Evolutionary conservation across 1,284 basidiomycete species (phyloP).

Genomic region (Naganishia cerealis): DNA sequence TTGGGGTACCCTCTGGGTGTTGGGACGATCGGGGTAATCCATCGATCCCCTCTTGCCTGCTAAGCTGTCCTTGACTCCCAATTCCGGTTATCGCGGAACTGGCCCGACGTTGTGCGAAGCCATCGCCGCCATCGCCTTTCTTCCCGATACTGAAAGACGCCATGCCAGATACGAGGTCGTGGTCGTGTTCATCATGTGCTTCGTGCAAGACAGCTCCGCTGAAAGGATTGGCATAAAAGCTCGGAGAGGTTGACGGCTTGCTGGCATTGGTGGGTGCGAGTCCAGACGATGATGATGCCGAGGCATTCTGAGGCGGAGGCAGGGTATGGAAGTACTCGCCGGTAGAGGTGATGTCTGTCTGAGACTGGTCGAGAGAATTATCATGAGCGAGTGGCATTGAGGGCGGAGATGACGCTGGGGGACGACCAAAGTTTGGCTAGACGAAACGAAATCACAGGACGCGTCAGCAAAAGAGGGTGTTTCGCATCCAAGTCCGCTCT

Average conservation of each 20-base stretch:
- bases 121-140: background rate
- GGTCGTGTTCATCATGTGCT: slow-evolving; percentile 27
- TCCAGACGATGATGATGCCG: slow-evolving; percentile 1
- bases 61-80: background rate
- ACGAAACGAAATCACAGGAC: background rate
- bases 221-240: slow-evolving; percentile 23
- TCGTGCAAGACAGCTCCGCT: slow-evolving; percentile 24
- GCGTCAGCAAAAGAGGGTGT: background rate
- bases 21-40: background rate
- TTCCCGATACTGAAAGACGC: slow-evolving; percentile 19
- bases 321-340: slow-evolving; percentile 10
- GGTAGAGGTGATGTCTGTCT: slow-evolving; percentile 26
- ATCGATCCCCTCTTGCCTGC: background rate
- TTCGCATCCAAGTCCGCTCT: no score
- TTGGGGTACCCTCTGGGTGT: background rate
- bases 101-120: background rate
- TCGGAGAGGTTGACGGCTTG: background rate
- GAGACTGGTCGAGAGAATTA: slow-evolving; percentile 9
- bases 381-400: slow-evolving; percentile 9
- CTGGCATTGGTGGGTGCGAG: background rate
- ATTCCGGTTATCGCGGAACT: slow-evolving; percentile 6
- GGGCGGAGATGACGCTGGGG: background rate
- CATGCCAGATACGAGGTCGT: slow-evolving; percentile 17
- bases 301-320: slow-evolving; percentile 2
- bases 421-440: slow-evolving; percentile 23